Evolutionary conservation across 1,284 basidiomycete genomes (phyloP).

Genomic region (Crepidotus sp.): DNA sequence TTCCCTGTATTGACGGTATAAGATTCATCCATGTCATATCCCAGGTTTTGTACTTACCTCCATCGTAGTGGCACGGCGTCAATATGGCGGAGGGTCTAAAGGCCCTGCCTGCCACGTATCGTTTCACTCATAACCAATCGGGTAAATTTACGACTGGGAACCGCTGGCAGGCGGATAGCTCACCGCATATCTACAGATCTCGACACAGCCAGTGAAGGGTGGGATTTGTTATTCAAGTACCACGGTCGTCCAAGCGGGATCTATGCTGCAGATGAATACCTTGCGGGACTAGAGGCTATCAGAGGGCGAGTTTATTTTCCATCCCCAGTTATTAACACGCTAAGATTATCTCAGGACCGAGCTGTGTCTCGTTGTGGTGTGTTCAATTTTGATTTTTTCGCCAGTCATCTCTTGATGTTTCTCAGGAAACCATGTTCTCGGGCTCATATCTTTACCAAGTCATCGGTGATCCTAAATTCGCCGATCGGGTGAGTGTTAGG

Average conservation of each 20-base stretch:
- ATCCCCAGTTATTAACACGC: no score
- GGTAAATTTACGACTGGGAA: conserved; percentile 24
- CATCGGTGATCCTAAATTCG: conserved; percentile 47
- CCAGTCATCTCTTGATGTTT: no score
- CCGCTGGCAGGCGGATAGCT: no score
- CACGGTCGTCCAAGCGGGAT: conserved; percentile 53
- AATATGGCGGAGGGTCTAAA: conserved; percentile 55
- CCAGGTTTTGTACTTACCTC: neutral
- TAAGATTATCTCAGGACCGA: conserved; percentile 14
- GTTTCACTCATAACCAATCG: conserved; percentile 51
- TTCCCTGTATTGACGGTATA: conserved; percentile 28
- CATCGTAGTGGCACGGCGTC: conserved; percentile 43
- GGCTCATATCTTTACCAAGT: conserved; percentile 53
- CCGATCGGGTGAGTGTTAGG: conserved; percentile 35
- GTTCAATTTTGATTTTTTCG: neutral
- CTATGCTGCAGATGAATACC: conserved; percentile 50
- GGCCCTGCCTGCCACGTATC: conserved; percentile 44
- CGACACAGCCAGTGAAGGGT: conserved; percentile 36
- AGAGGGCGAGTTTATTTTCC: conserved; percentile 35
- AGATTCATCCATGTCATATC: neutral
- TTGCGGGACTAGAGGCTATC: conserved; percentile 45
- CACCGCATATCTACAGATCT: conserved; percentile 29
- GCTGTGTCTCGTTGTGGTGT: conserved; percentile 11
- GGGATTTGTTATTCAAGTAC: conserved; percentile 52
- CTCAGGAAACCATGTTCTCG: conserved; percentile 23